phyloP scores from a whole-genome alignment of 306 rosid genomes.

The Bauhinia variegata region DNA sequence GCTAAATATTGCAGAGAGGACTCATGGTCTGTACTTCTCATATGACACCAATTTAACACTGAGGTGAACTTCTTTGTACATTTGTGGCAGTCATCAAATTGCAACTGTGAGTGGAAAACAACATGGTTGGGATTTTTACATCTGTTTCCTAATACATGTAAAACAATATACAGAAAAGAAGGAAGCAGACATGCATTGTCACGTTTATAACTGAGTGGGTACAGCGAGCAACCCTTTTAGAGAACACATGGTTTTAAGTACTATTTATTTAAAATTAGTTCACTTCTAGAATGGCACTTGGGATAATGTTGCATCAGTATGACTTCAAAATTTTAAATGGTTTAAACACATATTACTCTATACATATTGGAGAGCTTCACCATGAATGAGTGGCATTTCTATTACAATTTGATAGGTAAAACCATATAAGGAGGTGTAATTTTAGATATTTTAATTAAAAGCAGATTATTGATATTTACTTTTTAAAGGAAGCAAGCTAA shows the following conservation, averaged over 20 bases:
- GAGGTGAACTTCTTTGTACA: slow-evolving; percentile 64
- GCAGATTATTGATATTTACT: slow-evolving; percentile 14
- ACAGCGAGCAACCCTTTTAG: slow-evolving; percentile 20
- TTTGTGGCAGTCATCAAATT: slow-evolving; percentile 27
- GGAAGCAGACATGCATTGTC: slow-evolving; percentile 31
- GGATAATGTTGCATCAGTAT: slow-evolving; percentile 16
- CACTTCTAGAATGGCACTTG: slow-evolving; percentile 11
- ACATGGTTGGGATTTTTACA: slow-evolving; percentile 27
- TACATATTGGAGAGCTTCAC: slow-evolving; percentile 5
- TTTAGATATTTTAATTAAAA: slow-evolving; percentile 11
- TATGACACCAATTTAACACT: slow-evolving; percentile 89
- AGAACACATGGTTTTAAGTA: slow-evolving; percentile 3
- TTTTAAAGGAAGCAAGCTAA: background rate
- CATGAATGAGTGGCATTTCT: too few species aligned
- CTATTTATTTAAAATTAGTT: background rate
- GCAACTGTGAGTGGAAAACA: slow-evolving; percentile 22
- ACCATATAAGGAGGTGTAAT: background rate
- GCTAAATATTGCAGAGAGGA: slow-evolving; percentile 80
- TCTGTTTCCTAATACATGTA: slow-evolving; percentile 20
- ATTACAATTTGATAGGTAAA: too few species aligned
- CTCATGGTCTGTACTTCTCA: slow-evolving; percentile 86
- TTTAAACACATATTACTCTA: background rate
- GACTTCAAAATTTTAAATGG: slow-evolving; percentile 12
- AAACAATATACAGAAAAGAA: slow-evolving; percentile 14
- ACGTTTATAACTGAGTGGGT: slow-evolving; percentile 20